Base-by-base conservation (phyloP, 2,329 filamentous ascomycete species). In the Paecilomyces dactylethromorphus region DNA sequence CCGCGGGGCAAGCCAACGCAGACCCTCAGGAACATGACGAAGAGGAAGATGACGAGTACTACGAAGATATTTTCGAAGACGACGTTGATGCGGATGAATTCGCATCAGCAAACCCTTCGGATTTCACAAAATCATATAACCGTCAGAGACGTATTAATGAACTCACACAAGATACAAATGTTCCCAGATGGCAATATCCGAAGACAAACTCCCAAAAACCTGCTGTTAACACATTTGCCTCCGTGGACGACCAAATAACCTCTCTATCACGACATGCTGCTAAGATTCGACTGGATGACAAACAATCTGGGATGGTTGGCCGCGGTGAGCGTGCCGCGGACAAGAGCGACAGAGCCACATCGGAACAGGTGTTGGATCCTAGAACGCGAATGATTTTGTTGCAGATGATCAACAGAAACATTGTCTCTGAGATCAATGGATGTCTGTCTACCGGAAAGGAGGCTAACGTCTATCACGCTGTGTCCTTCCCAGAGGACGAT, bases 381-480 rank as follows among this genome's bases (percentile, higher is more conserved):
- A 84, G 92, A 57, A 99, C 94, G 13, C 89, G 92, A 65, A 96
- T 97, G 91, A 92, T 99, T 61, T 80, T 99, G 57, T 81, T 97
- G 64, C 91, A 97, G 78, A 91, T 99, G 84, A 93, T 97, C 79
- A 97, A 97, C 74, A 87, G 91, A 33, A 89, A 91, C 60, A 82
- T 93, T 62, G 87, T 99, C 55, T 90, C 88, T 59, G 92, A 97
- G 74, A 88, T 99, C 56, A 92, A 99, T 72, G 94, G 95, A 53
- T 94, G 94, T 71, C 84, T 99, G 66, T 96, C 91, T 61, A 99
- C 94, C 0, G 94, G 94, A 58, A 99, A 99, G 74, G 94, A 99
- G 76, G 94, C 94, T 60, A 99, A 99, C 73, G 94, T 99, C 26
- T 99, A 99, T 77, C 91, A 95, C 63, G 92, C 93, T 18, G 82